Evolutionary conservation across 2,329 filamentous ascomycete genomes (phyloP).

Genomic region (Hypoxylon sp.): DNA sequence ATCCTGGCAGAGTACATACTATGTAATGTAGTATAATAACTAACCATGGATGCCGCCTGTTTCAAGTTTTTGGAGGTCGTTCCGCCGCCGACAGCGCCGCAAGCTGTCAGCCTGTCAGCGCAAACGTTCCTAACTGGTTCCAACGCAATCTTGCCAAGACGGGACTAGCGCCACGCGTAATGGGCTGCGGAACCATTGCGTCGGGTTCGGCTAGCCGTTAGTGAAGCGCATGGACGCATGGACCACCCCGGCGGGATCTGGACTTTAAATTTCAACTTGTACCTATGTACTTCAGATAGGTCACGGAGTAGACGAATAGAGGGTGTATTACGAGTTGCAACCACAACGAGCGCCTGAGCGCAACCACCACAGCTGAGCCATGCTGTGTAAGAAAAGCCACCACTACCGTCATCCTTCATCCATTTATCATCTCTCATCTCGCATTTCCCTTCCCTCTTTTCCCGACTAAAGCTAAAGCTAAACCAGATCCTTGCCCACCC

Average conservation of each 20-base stretch:
- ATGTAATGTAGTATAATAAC: too few relatives aligned
- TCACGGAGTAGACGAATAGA: too few relatives aligned
- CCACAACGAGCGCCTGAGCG: neutral
- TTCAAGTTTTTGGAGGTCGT: neutral
- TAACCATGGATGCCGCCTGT: neutral
- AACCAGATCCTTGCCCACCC: neutral
- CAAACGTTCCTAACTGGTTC: constrained; percentile 3
- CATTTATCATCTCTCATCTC: neutral
- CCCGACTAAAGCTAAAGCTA: neutral
- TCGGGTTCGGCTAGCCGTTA: constrained; percentile 30
- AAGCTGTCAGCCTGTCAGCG: neutral
- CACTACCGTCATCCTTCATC: neutral
- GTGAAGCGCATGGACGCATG: constrained; percentile 10
- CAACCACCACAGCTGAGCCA: neutral
- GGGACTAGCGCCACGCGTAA: constrained; percentile 18
- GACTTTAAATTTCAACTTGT: constrained; percentile 1
- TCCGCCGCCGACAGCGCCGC: constrained; percentile 1
- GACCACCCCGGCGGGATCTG: constrained; percentile 14
- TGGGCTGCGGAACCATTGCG: constrained; percentile 26
- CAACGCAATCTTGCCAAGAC: neutral
- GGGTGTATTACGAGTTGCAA: neutral
- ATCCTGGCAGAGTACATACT: neutral
- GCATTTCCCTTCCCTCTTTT: neutral
- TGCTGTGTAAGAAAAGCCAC: constrained; percentile 6
- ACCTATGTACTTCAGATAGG: neutral